Evolutionary conservation across 805 yeast genomes (phyloP).

Genomic region (Cyberlindnera petersonii): DNA sequence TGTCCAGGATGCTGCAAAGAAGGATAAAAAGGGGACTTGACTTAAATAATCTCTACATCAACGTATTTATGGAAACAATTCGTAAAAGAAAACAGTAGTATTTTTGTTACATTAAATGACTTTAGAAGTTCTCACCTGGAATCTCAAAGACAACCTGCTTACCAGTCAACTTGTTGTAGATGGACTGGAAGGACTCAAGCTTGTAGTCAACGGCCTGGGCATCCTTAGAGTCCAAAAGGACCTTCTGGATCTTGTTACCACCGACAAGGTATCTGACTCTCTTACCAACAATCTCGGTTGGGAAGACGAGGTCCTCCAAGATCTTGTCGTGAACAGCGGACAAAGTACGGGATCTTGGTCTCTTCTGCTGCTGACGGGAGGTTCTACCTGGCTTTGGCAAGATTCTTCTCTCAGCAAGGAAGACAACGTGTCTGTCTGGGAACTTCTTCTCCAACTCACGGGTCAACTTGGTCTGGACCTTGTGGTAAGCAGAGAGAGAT

Average conservation of each 20-base stretch:
- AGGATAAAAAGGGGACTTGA: conserved; percentile 20
- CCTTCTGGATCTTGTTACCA: conserved; percentile 98
- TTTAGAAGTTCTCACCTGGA: conserved; percentile 52
- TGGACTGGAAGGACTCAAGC: conserved; percentile 98
- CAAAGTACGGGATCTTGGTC: conserved; percentile 99
- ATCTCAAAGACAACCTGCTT: conserved; percentile 99
- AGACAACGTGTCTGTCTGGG: conserved; percentile 99
- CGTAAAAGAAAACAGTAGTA: too few species aligned
- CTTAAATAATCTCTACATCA: too few species aligned
- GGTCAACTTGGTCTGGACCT: conserved; percentile 94
- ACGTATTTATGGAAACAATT: too few species aligned
- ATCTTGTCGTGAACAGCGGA: conserved; percentile 98
- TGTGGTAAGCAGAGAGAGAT: conserved; percentile 87
- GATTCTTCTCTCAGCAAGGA: conserved; percentile 99
- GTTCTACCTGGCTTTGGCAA: conserved; percentile 98
- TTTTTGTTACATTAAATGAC: background rate
- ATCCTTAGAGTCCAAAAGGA: conserved; percentile 96
- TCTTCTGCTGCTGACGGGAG: conserved; percentile 92
- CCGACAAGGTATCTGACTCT: conserved; percentile 98
- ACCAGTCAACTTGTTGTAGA: conserved; percentile 98
- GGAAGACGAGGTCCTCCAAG: conserved; percentile 99
- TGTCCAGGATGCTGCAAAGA: conserved; percentile 20
- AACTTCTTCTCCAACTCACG: conserved; percentile 99
- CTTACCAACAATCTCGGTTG: conserved; percentile 98
- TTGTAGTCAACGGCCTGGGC: conserved; percentile 96